These are phyloP conservation scores for Zhuliangozyma parablackwelliae DNA, from an alignment of 1,139 yeast species.

Conservation along the genomic window DNA sequence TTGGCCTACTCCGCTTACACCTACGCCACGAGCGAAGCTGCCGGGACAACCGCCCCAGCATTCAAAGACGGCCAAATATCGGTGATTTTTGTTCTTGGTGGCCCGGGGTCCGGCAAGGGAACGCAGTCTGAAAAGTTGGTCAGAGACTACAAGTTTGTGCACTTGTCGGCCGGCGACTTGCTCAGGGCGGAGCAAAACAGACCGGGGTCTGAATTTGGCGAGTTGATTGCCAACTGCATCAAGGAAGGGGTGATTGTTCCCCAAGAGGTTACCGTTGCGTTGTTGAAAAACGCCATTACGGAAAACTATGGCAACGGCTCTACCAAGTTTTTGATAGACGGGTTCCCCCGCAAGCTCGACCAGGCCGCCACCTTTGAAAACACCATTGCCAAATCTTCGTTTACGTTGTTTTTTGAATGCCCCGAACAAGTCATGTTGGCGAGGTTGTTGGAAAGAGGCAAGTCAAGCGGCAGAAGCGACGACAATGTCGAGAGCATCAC, in stretches of 20 bases:
- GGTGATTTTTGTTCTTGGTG: conserved; percentile 85
- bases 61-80: conserved; percentile 62
- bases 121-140: conserved; percentile 91
- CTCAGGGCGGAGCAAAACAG: conserved; percentile 88
- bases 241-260: conserved; percentile 91
- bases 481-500: conserved; percentile 88
- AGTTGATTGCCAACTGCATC: conserved; percentile 76
- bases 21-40: conserved; percentile 35
- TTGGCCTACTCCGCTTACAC: no score
- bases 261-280: conserved; percentile 86
- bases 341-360: conserved; percentile 98
- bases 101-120: conserved; percentile 95
- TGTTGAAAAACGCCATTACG: conserved; percentile 74
- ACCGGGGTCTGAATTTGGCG: conserved; percentile 79
- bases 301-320: conserved; percentile 49
- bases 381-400: conserved; percentile 66
- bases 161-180: conserved; percentile 91
- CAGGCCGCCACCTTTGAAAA: conserved; percentile 91
- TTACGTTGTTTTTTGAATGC: conserved; percentile 89
- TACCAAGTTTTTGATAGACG: conserved; percentile 74
- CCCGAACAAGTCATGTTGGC: conserved; percentile 85
- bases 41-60: conserved; percentile 25
- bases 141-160: conserved; percentile 74
- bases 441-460: conserved; percentile 85
- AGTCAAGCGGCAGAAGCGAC: conserved; percentile 90